Evolutionary conservation across 1,139 yeast genomes (phyloP), one percentile per base, ranked within the genome.

Genomic region (Nakaseomyces uthaithaninus): DNA sequence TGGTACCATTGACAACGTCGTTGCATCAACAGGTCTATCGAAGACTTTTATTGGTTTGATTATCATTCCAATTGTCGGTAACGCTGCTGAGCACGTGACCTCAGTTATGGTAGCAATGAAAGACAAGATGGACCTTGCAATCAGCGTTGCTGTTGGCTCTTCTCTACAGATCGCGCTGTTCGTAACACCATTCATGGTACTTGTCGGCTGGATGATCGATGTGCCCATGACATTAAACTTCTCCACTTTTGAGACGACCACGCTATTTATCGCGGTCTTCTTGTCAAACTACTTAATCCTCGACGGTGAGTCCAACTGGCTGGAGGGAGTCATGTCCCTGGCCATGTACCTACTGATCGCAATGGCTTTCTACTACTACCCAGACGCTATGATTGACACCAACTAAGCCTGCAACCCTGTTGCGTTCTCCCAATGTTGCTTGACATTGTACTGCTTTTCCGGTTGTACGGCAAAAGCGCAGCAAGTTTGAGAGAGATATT

Each of bases 51-150:
- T 91, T 53, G 98, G 98, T 62, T 71, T 91, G 51, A 82, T 91
- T 53, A 77, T 91, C 38, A 80, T 91, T 47, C 98, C 98, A 37
- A 89, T 93, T 48, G 97, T 91, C 23, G 98, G 98, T 44, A 91
- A 91, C 56, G 98, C 98, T 2, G 97, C 98, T 11, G 98, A 91
- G 64, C 98, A 91, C 62, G 97, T 85, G 38, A 91, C 97, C 14
- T 95, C 97, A 2, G 82, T 91, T 37, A 74, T 86, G 47, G 97
- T 91, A 38, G 97, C 98, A 22, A 77, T 80, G 75, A 87, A 87
- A 65, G 86, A 91, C 64, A 91, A 93, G 65, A 91, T 93, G 96
- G 97, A 91, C 61, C 73, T 91, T 49, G 96, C 98, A 9, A 76
- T 93, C 52, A 95, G 96, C 42, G 97, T 91, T 38, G 97, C 98